Evolutionary conservation across 176 grass and related monocot species (phyloP), one percentile per base, ranked within the genome.

Genomic region (Calamus simplicifolius): DNA sequence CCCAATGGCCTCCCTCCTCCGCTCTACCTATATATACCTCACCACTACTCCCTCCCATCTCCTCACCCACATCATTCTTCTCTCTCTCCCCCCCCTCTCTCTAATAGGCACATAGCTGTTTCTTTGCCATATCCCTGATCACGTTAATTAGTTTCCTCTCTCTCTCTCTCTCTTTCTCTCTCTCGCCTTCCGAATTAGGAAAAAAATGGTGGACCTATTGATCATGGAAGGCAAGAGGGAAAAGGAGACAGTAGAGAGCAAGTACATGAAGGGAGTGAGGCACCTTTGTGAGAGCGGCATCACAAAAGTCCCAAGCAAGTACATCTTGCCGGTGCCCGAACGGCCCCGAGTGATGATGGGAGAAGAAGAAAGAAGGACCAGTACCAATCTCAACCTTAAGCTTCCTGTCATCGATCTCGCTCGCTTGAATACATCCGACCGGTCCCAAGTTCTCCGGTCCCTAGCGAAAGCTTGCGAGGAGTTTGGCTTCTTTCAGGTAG

Each of bases 401-500:
- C 75, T 97, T 49, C 93, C 93, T 4, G 77, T 85, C 13, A 64
- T 97, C 4, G 87, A 97, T 73, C 58, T 97, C 25, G 65, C 78
- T 5, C 14, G 49, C 17, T 77, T 91, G 69, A 59, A 77, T 4
- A 68, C 81, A 14, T 56, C 86, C 5, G 64, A 73, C 8, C 84
- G 87, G 67, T 43, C 53, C n/a, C 51, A 31, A 64, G 75, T 77
- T 60, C 68, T 97, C 12, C 1, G 50, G 10, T 66, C 75, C n/a
- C 62, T 97, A 6, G 75, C 81, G 21, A 62, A 67, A 1, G 93
- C 93, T 16, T 98, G 87, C 75, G 66, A 74, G 6, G 75, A 85
- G 1, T 79, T 71, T 27, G 93, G 93, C 5, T 98, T 98, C 84
- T 98, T 98, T 16, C 93, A 97, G 82, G 65, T 86, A 5, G 5